Base-by-base conservation (phyloP, 176 grass and related monocot genomes). In the Alloteropsis semialata region DNA sequence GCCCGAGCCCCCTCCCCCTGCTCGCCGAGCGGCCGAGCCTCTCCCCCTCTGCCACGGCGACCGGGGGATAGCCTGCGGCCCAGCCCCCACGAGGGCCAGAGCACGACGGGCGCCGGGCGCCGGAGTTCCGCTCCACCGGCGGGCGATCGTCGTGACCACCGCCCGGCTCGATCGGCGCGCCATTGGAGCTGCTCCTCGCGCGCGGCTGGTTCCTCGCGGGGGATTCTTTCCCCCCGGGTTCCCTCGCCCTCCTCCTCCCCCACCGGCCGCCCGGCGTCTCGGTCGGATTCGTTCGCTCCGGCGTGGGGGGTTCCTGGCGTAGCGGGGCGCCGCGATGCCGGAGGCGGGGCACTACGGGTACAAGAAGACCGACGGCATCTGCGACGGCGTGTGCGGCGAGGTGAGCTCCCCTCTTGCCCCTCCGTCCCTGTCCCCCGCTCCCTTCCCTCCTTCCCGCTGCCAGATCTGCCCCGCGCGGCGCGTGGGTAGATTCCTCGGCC, bases 361-460 rank as follows among this genome's bases (percentile, higher is more conserved):
- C 76, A 96, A 96, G 90, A 96, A 96, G 78, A 90, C 85, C 57
- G 93, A 93, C 87, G 83, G 89, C 75, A 91, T 93, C 78, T 96
- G 93, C 86, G 84, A 89, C 88, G 65, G 84, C 74, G 77, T 96
- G 22, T 96, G 80, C 64, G 90, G 90, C 72, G 85, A 96, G 93
- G 93, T 96, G 59, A 93, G 83, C 55, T 56, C 81, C 80, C 74
- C 67, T 55, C 19, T 0, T 14, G 22, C 5, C 33, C 69, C 30
- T 9, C 10, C 0, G n/a, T 2, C 55, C 53, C 68, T 39, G 65
- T 19, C 22, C 15, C 8, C 25, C 68, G 39, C 4, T 12, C 1
- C 8, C 41, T 2, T 41, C 62, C 73, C 34, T 33, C 12, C 73
- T 27, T 55, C 5, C 5, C 25, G 30, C 59, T 3, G 75, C 57